Base-by-base conservation (phyloP, 176 grass and related monocot species). In the Alopecurus myosuroides region DNA sequence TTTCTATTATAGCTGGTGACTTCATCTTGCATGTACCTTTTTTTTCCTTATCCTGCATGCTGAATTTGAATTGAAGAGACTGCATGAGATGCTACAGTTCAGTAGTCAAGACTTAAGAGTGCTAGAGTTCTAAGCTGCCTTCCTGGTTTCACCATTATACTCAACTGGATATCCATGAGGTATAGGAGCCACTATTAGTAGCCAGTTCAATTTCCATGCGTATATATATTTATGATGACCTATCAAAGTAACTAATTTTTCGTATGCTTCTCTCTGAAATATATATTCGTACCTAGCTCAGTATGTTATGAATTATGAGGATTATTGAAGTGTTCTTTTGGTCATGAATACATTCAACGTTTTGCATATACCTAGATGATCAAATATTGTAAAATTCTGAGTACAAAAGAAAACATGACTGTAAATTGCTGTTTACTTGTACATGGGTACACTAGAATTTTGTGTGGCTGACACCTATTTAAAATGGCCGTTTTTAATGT, bases 401-500 rank as follows among this genome's bases (percentile, higher is more conserved):
- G 40, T 57, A 39, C 30, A 81, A 33, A 60, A 58, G 42, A 30
- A 18, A 55, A 19, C 9, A 34, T 25, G 7, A 14, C 37, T 30
- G 75, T 76, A 33, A 64, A 49, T 31, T 84, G 3, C 1, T 81
- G 30, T 80, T 61, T 71, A 40, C 39, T 50, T 56, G 14, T 56
- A 40, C 7, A 11, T 64, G 28, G 8, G 36, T 36, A 48, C 4
- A 25, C 65, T 63, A 46, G 13, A 55, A 42, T 25, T 85, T 75
- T 74, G 29, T 87, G 18, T 82, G 34, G 56, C 85, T 42, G 29
- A 34, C 73, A 58, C 70, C n/a, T 74, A 29, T 73, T 82, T 37
- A 63, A 36, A 74, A 69, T 44, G 23, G 5, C 34, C 70, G 40
- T 77, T 64, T 92, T 64, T 84, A 44, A 86, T 76, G 71, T 39